Conservation (phyloP, 148 eudicot genomes). For the Rhododendron henanense region DNA sequence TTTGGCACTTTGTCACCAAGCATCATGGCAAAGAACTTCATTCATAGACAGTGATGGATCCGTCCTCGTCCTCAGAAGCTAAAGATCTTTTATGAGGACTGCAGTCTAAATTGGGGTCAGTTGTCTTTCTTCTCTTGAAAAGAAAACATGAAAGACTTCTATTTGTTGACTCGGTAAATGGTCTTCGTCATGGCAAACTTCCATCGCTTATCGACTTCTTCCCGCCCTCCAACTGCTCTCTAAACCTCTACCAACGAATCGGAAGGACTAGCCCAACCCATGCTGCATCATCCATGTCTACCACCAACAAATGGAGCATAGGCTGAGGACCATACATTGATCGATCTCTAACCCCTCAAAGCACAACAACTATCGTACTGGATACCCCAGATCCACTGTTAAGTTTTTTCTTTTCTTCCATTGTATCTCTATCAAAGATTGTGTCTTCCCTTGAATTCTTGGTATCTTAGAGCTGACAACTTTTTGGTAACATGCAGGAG, state of each 20-base stretch:
- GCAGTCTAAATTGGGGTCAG: background rate
- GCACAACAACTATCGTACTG: background rate
- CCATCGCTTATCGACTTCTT: background rate
- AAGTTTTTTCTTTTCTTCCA: background rate
- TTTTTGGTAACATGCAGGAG: conserved; percentile 1
- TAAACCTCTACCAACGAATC: background rate
- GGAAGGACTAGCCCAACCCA: background rate
- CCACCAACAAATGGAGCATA: conserved; percentile 9
- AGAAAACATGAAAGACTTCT: background rate
- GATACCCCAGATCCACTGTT: background rate
- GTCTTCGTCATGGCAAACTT: background rate
- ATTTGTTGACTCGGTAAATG: background rate
- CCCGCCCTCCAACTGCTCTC: background rate
- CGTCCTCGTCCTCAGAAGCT: background rate
- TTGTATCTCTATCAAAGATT: background rate
- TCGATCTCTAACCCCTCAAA: background rate
- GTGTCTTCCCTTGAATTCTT: too few species aligned
- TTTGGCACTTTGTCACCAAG: too few species aligned
- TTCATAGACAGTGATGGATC: background rate
- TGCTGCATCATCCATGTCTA: background rate
- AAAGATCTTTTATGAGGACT: background rate
- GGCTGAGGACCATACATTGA: background rate
- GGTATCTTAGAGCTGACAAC: background rate
- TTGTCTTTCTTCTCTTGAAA: background rate
- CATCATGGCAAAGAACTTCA: too few species aligned